Evolutionary conservation across 352 stramenopile species (phyloP).

Genomic region (Pythium chondricola): DNA sequence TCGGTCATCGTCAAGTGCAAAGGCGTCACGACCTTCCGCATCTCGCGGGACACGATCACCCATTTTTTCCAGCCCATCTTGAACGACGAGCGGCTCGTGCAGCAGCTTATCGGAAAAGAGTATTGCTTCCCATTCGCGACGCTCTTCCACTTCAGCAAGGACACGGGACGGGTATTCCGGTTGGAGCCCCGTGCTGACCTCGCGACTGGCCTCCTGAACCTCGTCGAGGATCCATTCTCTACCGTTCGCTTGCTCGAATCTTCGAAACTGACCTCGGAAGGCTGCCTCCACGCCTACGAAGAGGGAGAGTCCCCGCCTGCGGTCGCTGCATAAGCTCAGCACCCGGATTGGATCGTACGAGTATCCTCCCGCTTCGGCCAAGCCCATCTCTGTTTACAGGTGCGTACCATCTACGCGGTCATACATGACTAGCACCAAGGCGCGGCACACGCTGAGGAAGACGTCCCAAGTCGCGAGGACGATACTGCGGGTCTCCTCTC

Average conservation of each 20-base stretch:
- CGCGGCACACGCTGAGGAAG: conserved; percentile 60
- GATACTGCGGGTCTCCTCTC: conserved; percentile 40
- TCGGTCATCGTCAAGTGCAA: conserved; percentile 35
- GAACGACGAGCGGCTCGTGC: conserved; percentile 50
- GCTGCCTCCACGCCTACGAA: conserved; percentile 45
- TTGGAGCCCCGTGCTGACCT: conserved; percentile 48
- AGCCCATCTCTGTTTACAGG: background rate
- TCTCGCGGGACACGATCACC: conserved; percentile 54
- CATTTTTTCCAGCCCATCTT: conserved; percentile 58
- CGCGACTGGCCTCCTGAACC: conserved; percentile 38
- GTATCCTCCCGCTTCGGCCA: background rate
- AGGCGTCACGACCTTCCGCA: conserved; percentile 37
- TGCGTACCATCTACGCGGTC: conserved; percentile 23
- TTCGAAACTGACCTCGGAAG: conserved; percentile 44
- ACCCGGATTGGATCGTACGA: no score
- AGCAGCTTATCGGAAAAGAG: conserved; percentile 48
- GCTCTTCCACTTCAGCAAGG: conserved; percentile 44
- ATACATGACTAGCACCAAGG: conserved; percentile 45
- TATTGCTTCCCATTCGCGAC: conserved; percentile 51
- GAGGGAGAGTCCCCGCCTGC: conserved; percentile 6
- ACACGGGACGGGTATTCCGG: conserved; percentile 37
- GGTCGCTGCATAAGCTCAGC: no score
- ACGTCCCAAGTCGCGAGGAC: conserved; percentile 66
- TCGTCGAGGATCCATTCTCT: conserved; percentile 45
- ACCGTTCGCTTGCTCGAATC: conserved; percentile 48